A percentile compares a stretch with the other conserved stretches of the same genome.
Conservation (phyloP, 176 grass and related monocot genomes). For the Aegilops sharonensis region DNA sequence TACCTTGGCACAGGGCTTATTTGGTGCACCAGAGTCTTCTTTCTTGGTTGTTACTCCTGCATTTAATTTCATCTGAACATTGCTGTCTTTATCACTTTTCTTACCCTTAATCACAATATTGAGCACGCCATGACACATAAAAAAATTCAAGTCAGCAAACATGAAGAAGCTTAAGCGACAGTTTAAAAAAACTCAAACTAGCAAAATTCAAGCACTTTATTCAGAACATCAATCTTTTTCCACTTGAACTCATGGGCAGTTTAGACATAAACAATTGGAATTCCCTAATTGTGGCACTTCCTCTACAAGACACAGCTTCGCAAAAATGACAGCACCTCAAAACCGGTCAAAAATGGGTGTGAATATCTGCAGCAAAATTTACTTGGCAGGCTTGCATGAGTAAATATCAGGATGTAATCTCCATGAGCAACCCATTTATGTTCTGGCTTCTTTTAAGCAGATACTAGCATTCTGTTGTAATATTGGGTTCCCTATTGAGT, state of each 20-base stretch:
- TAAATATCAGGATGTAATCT: neutral
- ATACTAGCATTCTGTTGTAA: neutral
- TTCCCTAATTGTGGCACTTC: neutral
- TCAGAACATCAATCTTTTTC: neutral
- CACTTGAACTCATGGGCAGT: neutral
- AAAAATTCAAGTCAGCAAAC: neutral
- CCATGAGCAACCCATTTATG: neutral
- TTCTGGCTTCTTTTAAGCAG: neutral
- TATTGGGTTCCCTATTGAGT: neutral
- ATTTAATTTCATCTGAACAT: neutral
- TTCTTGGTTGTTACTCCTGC: conserved; percentile 6
- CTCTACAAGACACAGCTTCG: neutral
- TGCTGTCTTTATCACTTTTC: conserved; percentile 13
- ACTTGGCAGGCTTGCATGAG: neutral
- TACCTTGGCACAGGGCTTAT: neutral
- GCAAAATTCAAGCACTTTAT: neutral
- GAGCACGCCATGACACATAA: neutral
- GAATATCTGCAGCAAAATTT: neutral
- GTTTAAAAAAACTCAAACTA: neutral
- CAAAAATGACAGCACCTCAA: neutral
- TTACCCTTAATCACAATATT: conserved; percentile 7
- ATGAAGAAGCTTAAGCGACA: neutral
- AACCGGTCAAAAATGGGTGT: neutral
- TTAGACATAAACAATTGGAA: neutral
- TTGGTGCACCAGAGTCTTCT: neutral